Percentiles rank a stretch among this genome's conserved stretches.
phyloP scores from a whole-genome alignment of 2,329 filamentous ascomycete species.

The Chlorencoelia australis region DNA sequence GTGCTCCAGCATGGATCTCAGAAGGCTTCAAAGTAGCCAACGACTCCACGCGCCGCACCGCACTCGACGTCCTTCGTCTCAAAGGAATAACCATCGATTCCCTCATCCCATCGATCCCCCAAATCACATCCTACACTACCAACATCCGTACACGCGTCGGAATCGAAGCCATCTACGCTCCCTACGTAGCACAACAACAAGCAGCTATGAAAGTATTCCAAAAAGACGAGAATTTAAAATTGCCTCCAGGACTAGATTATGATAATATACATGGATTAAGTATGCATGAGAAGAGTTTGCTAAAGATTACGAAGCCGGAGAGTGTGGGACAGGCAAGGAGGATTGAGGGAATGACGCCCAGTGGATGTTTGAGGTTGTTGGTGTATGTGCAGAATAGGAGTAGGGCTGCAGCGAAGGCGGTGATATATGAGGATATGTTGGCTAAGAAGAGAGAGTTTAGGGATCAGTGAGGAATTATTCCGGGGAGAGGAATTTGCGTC shows the following conservation, averaged over 20 bases:
- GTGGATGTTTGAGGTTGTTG: slow-evolving; percentile 50
- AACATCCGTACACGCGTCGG: slow-evolving; percentile 59
- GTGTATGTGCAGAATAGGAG: slow-evolving; percentile 39
- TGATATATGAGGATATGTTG: slow-evolving; percentile 13
- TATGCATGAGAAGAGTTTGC: slow-evolving; percentile 63
- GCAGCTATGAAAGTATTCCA: slow-evolving; percentile 56
- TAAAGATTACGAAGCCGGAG: slow-evolving; percentile 65
- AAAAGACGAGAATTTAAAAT: slow-evolving; percentile 62
- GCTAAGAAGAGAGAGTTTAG: slow-evolving; percentile 6
- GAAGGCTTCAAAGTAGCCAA: slow-evolving; percentile 59
- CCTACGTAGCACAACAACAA: slow-evolving; percentile 69
- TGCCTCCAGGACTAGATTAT: slow-evolving; percentile 74
- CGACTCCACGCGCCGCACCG: slow-evolving; percentile 58
- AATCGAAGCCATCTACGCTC: slow-evolving; percentile 79
- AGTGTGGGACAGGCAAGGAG: slow-evolving; percentile 80
- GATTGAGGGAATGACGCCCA: slow-evolving; percentile 67
- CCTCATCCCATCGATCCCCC: slow-evolving; percentile 48
- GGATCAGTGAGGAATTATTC: too few species aligned
- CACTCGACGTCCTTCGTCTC: slow-evolving; percentile 70
- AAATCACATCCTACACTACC: slow-evolving; percentile 41
- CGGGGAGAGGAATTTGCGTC: too few species aligned
- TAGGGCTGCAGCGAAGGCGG: slow-evolving; percentile 11
- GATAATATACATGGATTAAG: slow-evolving; percentile 62
- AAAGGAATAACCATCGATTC: slow-evolving; percentile 47
- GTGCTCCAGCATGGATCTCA: slow-evolving; percentile 55